phyloP scores from a whole-genome alignment of 495 filamentous ascomycete genomes.

The Penicillium silybi region DNA sequence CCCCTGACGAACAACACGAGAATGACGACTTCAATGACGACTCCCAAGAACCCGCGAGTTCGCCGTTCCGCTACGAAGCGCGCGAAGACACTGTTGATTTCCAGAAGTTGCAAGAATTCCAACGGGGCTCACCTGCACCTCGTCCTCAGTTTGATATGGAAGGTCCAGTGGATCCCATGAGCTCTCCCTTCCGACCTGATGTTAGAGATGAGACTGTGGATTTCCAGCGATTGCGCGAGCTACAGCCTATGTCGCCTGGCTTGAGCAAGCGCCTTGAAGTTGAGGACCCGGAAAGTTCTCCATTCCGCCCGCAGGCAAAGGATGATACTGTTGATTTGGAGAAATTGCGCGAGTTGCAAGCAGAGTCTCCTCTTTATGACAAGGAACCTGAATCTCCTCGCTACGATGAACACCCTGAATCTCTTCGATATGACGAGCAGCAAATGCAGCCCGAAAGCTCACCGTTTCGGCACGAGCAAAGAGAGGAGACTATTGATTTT shows the following conservation, averaged over 20 bases:
- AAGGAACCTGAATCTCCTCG: not conserved
- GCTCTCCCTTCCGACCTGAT: conserved; percentile 33
- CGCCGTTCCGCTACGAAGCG: conserved; percentile 35
- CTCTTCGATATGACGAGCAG: not conserved
- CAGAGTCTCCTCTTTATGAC: not conserved
- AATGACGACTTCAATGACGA: conserved; percentile 18
- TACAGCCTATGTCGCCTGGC: conserved; percentile 16
- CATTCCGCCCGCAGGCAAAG: conserved; percentile 21
- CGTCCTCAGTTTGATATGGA: not conserved
- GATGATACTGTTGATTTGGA: conserved; percentile 2
- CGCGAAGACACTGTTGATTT: conserved; percentile 41
- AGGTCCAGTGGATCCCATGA: conserved; percentile 21
- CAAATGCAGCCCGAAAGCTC: conserved; percentile 6
- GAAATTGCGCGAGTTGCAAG: conserved; percentile 1
- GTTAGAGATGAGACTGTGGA: not conserved
- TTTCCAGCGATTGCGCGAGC: conserved; percentile 22
- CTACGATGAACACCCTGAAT: not conserved
- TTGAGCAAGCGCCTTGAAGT: conserved; percentile 15
- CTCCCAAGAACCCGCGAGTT: conserved; percentile 26
- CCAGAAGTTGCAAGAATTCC: conserved; percentile 20
- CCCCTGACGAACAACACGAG: conserved; percentile 14
- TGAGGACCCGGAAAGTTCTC: conserved; percentile 25
- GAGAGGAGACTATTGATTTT: conserved; percentile 34
- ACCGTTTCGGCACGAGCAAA: conserved; percentile 21
- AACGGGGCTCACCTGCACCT: not conserved